These are phyloP conservation scores for Quercus engelmannii DNA, from an alignment of 306 rosid species.

Conservation along the genomic window DNA sequence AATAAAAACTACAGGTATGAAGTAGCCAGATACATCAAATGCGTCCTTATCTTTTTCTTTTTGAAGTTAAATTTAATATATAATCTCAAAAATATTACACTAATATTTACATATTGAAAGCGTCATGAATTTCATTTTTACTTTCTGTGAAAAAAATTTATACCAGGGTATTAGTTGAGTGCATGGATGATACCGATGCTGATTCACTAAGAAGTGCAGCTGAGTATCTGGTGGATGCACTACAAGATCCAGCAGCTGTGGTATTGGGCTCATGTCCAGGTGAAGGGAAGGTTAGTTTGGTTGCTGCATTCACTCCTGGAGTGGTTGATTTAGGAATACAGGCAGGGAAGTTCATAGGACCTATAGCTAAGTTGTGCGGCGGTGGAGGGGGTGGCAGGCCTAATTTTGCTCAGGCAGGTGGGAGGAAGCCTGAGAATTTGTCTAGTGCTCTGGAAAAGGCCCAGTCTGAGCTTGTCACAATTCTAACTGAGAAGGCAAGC, in stretches of 20 bases:
- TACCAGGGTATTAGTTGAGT: constrained; percentile 76
- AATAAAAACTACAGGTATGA: not conserved
- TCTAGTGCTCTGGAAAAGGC: constrained; percentile 69
- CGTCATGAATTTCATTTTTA: constrained; percentile 1
- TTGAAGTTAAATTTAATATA: not conserved
- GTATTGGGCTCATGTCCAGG: constrained; percentile 86
- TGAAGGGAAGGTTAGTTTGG: constrained; percentile 87
- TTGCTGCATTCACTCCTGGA: constrained; percentile 87
- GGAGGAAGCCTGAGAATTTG: constrained; percentile 85
- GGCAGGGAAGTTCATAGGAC: constrained; percentile 91
- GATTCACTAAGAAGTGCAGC: constrained; percentile 87
- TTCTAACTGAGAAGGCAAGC: constrained; percentile 55
- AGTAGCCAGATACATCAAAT: constrained; percentile 1
- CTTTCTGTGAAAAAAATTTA: constrained; percentile 1
- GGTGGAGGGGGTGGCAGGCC: constrained; percentile 99
- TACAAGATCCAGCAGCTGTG: constrained; percentile 87
- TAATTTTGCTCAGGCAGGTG: constrained; percentile 95
- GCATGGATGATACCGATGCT: constrained; percentile 77
- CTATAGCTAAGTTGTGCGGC: constrained; percentile 85
- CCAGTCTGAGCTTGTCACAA: constrained; percentile 53
- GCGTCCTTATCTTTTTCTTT: not conserved
- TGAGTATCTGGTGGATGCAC: constrained; percentile 63
- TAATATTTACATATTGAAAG: not conserved
- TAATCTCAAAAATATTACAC: not conserved
- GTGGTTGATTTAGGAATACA: constrained; percentile 70